Conservation (phyloP, 306 rosid species). For the Begonia peltatifolia region DNA sequence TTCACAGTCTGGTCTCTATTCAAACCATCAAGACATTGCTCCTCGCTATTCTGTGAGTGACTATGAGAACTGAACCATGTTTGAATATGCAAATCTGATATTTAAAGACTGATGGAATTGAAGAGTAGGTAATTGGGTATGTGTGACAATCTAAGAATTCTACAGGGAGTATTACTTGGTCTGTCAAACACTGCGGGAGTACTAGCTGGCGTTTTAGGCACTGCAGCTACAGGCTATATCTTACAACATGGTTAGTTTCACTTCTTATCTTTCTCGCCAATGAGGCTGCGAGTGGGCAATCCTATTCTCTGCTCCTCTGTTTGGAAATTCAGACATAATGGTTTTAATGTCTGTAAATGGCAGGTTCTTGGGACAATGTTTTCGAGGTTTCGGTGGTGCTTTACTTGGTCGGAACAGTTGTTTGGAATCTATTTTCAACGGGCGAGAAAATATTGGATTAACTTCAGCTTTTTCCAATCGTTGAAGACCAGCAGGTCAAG, state of each 20-base stretch:
- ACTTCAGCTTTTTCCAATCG: neutral
- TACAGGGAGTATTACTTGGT: constrained; percentile 85
- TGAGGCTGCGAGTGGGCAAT: neutral
- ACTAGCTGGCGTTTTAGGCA: constrained; percentile 98
- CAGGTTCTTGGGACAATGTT: constrained; percentile 98
- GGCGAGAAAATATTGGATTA: constrained; percentile 87
- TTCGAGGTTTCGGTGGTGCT: constrained; percentile 95
- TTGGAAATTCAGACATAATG: neutral
- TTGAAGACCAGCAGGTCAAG: no score
- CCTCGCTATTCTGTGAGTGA: constrained; percentile 88
- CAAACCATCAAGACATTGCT: constrained; percentile 97
- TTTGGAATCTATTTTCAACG: constrained; percentile 87
- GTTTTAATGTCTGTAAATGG: neutral
- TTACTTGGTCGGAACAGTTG: constrained; percentile 85
- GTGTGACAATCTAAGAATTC: neutral
- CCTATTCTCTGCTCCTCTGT: neutral
- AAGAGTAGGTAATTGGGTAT: neutral
- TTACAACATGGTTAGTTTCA: constrained; percentile 63
- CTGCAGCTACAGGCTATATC: constrained; percentile 94
- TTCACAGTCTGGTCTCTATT: constrained; percentile 93
- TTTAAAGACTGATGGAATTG: neutral
- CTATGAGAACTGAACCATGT: neutral
- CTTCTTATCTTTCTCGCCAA: neutral
- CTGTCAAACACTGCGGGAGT: constrained; percentile 96
- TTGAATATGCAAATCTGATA: no score